These are phyloP conservation scores for Aphanomyces cochlioides DNA, from an alignment of 352 stramenopile species.

Conservation along the genomic window DNA sequence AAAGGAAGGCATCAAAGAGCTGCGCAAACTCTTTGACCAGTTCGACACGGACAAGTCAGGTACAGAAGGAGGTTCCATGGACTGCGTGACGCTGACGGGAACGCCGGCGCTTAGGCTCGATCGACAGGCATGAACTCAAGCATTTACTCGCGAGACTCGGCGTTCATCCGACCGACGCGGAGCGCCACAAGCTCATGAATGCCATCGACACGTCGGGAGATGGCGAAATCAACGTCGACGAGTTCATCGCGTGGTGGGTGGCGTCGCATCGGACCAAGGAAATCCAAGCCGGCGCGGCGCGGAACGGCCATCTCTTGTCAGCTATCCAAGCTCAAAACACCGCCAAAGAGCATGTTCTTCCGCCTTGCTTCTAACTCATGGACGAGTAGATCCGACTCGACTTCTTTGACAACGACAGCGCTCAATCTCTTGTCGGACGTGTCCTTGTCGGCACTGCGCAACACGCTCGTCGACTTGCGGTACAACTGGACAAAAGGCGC, in stretches of 20 bases:
- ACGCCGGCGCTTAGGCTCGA: conserved; percentile 14
- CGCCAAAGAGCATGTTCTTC: conserved; percentile 4
- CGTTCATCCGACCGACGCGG: not conserved
- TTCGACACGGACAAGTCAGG: conserved; percentile 29
- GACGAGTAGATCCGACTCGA: not conserved
- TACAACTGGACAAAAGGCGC: conserved; percentile 22
- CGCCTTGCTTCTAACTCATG: not conserved
- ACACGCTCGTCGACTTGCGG: conserved; percentile 23
- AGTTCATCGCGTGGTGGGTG: conserved; percentile 31
- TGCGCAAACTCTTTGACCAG: conserved; percentile 24
- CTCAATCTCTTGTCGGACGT: conserved; percentile 23
- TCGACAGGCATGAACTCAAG: conserved; percentile 29
- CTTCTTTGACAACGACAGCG: too few relatives aligned
- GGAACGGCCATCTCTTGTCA: conserved; percentile 25
- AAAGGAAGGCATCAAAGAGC: conserved; percentile 17
- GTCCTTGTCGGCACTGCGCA: not conserved
- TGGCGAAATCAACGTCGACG: conserved; percentile 19
- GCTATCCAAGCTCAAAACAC: not conserved
- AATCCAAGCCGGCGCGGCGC: conserved; percentile 16
- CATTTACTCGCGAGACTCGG: conserved; percentile 15
- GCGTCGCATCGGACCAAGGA: conserved; percentile 15
- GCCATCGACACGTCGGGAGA: conserved; percentile 25
- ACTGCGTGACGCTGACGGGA: too few relatives aligned
- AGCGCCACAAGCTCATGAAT: conserved; percentile 24
- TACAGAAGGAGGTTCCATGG: not conserved